Base-by-base conservation (phyloP, 2,329 filamentous ascomycete species). In the Neophaeococcomyces mojaviensis region DNA sequence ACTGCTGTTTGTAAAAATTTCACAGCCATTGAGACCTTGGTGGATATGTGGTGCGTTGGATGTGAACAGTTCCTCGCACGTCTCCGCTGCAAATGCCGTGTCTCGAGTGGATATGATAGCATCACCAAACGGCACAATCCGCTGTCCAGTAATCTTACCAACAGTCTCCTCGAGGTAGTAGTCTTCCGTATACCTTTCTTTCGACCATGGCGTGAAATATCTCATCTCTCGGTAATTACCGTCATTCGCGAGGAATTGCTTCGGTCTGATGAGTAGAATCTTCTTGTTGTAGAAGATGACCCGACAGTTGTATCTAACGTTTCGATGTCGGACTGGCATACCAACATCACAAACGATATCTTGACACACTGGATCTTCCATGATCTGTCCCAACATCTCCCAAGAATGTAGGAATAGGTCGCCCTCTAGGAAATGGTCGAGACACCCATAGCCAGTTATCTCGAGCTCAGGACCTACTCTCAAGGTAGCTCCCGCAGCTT, bases 181-280 rank as follows among this genome's bases (percentile, higher is more conserved):
- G 20, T 84, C 69, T 57, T 88, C 83, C 1, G 78, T 57, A 39
- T 65, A 58, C 39, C 74, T 69, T 1, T 72, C 72, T 3, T 74
- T 67, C 44, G 72, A 68, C 81, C 82, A 85, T 0, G 81, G 74
- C 1, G 74, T 79, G 58, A 85, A 86, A 61, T 79, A 73, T 13
- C 78, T 64, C 64, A 73, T 73, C 58, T 82, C 79, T 22, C 76
- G 64, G 59, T 77, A 81, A 54, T 80, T 84, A 2, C 83, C 84
- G 61, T 86, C 81, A 49, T 84, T 82, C 39, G 82, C 82, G 4
- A 88, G 72, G 56, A 72, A 81, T 52, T 86, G 70, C 64, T 88
- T 88, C 0, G 84, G 84, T 26, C 84, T 71, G 47, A 92, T 82
- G 48, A 83, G 69, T 15, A 88, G 65, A 16, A 89, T 81, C 64